A percentile compares a stretch with the other conserved stretches of the same genome.
Evolutionary conservation across 2,329 filamentous ascomycete genomes (phyloP).

Genomic region (Alternaria gaisen): DNA sequence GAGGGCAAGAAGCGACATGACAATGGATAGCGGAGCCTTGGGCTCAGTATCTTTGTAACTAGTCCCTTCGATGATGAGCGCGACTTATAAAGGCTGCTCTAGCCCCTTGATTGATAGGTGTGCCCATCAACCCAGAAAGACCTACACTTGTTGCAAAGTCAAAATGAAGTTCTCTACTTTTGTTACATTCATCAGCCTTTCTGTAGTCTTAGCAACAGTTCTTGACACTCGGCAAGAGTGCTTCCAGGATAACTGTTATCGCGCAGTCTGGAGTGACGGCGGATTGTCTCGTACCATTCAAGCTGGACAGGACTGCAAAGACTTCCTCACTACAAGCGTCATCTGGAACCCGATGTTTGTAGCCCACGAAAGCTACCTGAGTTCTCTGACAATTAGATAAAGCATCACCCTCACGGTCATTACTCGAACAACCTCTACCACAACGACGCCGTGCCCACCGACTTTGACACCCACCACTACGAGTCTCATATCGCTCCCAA

Average conservation of each 20-base stretch:
- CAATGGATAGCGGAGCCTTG: background rate
- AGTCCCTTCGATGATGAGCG: background rate
- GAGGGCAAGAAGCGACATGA: background rate
- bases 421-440: constrained; percentile 17
- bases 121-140: constrained; percentile 2
- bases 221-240: constrained; percentile 34
- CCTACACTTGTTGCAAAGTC: constrained; percentile 11
- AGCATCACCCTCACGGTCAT: constrained; percentile 23
- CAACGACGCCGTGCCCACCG: constrained; percentile 17
- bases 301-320: constrained; percentile 31
- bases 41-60: background rate
- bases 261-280: constrained; percentile 33
- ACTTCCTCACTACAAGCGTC: constrained; percentile 38
- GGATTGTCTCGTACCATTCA: constrained; percentile 23
- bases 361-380: background rate
- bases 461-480: constrained; percentile 1
- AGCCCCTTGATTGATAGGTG: background rate
- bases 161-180: constrained; percentile 37
- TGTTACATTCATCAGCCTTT: constrained; percentile 15
- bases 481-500: background rate
- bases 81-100: constrained; percentile 12
- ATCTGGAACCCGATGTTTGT: constrained; percentile 37
- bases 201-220: constrained; percentile 23
- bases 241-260: constrained; percentile 34
- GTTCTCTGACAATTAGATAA: background rate